Evolutionary conservation across 1,284 basidiomycete species (phyloP).

Genomic region (Microbotryum intermedium): DNA sequence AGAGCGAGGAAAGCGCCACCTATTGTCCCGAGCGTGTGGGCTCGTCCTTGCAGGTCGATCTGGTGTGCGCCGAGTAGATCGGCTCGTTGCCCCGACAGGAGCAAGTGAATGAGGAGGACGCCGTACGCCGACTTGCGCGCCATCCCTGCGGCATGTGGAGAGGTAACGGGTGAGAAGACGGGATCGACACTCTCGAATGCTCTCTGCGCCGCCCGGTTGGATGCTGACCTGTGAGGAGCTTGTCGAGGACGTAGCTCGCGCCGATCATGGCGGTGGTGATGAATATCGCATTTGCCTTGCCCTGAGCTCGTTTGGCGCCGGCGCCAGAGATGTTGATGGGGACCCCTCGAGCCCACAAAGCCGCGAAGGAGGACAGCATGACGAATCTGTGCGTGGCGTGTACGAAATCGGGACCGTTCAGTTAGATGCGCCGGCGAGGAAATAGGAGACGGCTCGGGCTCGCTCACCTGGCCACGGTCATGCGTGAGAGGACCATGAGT

Average conservation of each 20-base stretch:
- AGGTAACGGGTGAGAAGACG: too few species aligned
- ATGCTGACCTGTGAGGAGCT: slow-evolving; percentile 19
- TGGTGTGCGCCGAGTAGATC: slow-evolving; percentile 15
- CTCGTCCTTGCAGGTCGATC: slow-evolving; percentile 1
- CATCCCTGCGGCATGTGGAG: background rate
- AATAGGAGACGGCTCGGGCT: background rate
- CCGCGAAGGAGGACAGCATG: slow-evolving; percentile 19
- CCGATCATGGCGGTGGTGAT: slow-evolving; percentile 25
- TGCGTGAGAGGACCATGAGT: slow-evolving; percentile 10
- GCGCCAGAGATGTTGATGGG: slow-evolving; percentile 5
- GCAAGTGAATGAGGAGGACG: slow-evolving; percentile 22
- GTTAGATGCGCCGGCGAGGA: background rate
- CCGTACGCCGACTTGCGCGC: slow-evolving; percentile 20
- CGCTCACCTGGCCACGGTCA: slow-evolving; percentile 13
- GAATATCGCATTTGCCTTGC: slow-evolving; percentile 26
- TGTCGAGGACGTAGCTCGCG: slow-evolving; percentile 20
- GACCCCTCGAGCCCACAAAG: slow-evolving; percentile 24
- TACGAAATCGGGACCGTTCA: background rate
- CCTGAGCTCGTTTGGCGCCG: slow-evolving; percentile 17
- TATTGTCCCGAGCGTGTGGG: slow-evolving; percentile 11
- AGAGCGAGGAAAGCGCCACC: background rate
- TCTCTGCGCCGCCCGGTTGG: too few species aligned
- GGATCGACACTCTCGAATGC: too few species aligned
- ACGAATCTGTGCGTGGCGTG: slow-evolving; percentile 12
- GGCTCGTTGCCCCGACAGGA: slow-evolving; percentile 17